These are phyloP conservation scores for Metschnikowia anglica DNA, from an alignment of 805 yeast genomes.

Conservation along the genomic window DNA sequence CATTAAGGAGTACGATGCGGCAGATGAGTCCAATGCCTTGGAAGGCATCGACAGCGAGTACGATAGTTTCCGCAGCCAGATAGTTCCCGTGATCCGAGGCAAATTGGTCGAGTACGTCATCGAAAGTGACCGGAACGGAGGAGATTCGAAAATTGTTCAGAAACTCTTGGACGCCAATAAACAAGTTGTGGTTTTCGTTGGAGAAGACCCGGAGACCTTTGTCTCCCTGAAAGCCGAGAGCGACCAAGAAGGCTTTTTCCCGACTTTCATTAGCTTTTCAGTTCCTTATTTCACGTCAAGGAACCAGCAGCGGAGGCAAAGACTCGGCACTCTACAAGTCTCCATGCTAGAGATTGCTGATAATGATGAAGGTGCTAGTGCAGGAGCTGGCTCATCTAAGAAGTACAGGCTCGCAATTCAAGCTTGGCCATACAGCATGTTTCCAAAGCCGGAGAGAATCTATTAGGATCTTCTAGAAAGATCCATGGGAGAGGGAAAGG, in stretches of 20 bases:
- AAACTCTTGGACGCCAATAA: conserved; percentile 30
- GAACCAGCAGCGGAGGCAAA: conserved; percentile 19
- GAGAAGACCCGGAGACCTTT: conserved; percentile 17
- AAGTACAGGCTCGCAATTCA: conserved; percentile 11
- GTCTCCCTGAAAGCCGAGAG: conserved; percentile 23
- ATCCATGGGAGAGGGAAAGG: not conserved
- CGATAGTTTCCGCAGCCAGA: conserved; percentile 34
- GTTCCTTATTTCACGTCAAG: conserved; percentile 30
- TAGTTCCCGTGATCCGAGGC: conserved; percentile 26
- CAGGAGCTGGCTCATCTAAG: not conserved
- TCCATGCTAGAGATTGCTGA: conserved; percentile 25
- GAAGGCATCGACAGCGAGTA: conserved; percentile 39
- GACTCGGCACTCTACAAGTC: conserved; percentile 36
- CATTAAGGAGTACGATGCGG: conserved; percentile 34
- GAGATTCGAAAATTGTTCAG: not conserved
- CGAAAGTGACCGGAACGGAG: conserved; percentile 10
- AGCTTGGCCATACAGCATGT: conserved; percentile 17
- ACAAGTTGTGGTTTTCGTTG: conserved; percentile 32
- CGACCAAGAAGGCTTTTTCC: conserved; percentile 7
- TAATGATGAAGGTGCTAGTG: not conserved
- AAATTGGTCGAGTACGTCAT: conserved; percentile 31
- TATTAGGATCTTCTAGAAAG: not conserved
- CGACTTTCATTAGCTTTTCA: conserved; percentile 34
- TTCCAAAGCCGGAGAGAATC: conserved; percentile 8
- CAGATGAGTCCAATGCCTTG: conserved; percentile 29